Percentiles rank a stretch among this genome's conserved stretches.
Evolutionary conservation across 495 filamentous ascomycete genomes (phyloP).

Genomic region (Neurospora sp.): DNA sequence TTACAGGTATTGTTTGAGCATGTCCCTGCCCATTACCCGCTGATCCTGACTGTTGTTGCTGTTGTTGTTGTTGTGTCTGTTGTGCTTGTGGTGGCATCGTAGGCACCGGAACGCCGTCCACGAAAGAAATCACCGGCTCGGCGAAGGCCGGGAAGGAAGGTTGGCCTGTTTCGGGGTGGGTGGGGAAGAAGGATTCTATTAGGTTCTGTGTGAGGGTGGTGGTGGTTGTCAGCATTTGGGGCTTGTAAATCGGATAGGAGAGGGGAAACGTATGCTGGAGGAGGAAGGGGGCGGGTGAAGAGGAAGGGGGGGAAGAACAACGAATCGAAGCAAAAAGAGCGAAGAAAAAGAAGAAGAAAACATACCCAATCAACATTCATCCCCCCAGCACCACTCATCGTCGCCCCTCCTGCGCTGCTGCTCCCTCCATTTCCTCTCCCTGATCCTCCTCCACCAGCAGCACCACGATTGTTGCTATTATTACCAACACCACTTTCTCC

Average conservation of each 20-base stretch:
- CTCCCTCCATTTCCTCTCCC: background rate
- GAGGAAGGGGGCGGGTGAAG: too few species aligned
- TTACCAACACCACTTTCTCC: background rate
- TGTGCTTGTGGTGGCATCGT: background rate
- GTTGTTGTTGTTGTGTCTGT: background rate
- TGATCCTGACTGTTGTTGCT: background rate
- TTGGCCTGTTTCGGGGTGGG: conserved; percentile 27
- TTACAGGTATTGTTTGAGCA: too few species aligned
- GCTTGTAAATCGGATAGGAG: too few species aligned
- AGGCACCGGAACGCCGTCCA: background rate
- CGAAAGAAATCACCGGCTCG: conserved; percentile 8
- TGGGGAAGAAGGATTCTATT: conserved; percentile 25
- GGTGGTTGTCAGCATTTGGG: background rate
- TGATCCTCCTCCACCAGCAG: background rate
- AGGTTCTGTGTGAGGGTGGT: conserved; percentile 10
- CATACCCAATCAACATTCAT: background rate
- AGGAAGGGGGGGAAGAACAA: too few species aligned
- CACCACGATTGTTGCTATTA: too few species aligned
- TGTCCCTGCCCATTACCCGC: too few species aligned
- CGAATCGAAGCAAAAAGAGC: too few species aligned
- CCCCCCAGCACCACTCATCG: background rate
- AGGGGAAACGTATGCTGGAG: too few species aligned
- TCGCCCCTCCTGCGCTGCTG: background rate
- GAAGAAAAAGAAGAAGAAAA: background rate
- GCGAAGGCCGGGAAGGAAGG: conserved; percentile 23